Base-by-base conservation (phyloP, 495 filamentous ascomycete genomes). In the Massariosphaeria phaeospora region DNA sequence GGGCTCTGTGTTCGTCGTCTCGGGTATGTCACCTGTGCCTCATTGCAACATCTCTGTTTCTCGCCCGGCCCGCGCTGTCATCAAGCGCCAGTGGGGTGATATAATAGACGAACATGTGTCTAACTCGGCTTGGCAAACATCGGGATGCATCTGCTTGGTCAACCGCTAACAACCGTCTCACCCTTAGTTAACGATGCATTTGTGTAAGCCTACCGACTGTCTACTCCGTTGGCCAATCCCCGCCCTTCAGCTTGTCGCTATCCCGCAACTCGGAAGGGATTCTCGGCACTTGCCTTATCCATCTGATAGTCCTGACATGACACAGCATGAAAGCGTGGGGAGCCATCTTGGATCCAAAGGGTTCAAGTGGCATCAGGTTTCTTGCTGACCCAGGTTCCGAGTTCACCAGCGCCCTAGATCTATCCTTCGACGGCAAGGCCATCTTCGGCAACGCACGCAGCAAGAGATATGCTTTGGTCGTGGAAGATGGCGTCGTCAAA, bases 141-240 rank as follows among this genome's bases (percentile, higher is more conserved):
- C n/a, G n/a, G n/a, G n/a, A n/a, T n/a, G n/a, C n/a, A n/a, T n/a
- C 29, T 33, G 35, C 23, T 27, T 27, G 26, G 29, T 27, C n/a
- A n/a, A n/a, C n/a, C 24, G 21, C 11, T 20, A 3, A n/a, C 20
- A n/a, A 34, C 15, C 30, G 17, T 6, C 44, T 78, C 83, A 21
- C 35, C n/a, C 20, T n/a, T 12, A 40, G 89, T 96, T 68, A 98
- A 98, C 72, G 93, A 98, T 69, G 81, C 90, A 24, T 96, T 97
- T 70, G 93, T 96, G 82, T 94, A 79, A 74, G 86, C 59, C 6
- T 15, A 18, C 12, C 18, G 21, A 11, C 21, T 48, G 35, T 5
- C 7, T 39, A 15, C 7, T 15, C 6, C 20, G 13, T 39, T 39
- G n/a, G n/a, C n/a, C 5, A n/a, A n/a, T n/a, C n/a, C n/a, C n/a